Evolutionary conservation across 257 asterid genomes (phyloP), one percentile per base, ranked within the genome.

Genomic region (Scutellaria galericulata): DNA sequence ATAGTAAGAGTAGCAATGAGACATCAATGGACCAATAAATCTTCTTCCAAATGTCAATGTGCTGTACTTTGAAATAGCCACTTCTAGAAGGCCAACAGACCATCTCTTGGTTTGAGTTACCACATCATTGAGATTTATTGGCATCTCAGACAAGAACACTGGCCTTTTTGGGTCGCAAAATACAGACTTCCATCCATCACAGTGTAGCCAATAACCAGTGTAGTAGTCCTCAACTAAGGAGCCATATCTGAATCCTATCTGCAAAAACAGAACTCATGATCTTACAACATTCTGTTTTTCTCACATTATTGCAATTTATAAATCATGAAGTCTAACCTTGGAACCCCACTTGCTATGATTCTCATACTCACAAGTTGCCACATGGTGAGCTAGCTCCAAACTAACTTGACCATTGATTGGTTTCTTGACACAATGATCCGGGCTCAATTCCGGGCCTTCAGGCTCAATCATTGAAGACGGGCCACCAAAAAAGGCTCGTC

Each of bases 191-290:
- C 98, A 92, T 51, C 97, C 96, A 67, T 91, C 93, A 54, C 97
- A 87, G 7, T 83, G 93, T 50, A 91, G 81, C 58, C 71, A 58
- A 22, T 67, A 89, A 11, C 97, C 91, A 0, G 91, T 87, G 80
- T 86, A 86, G 31, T 44, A 88, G 81, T 91, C 97, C 81, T 91
- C 97, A 52, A 86, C 95, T 68, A 91, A 64, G 0, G 97, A 86
- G 6, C 97, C 96, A 66, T 91, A 91, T 51, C 88, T 76, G 64
- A 91, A 87, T 0, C 97, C 97, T n/a, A 86, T 76, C 96, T 89
- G 80, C 77, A 75, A 7, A 18, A 6, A 51, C 37, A 31, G 5
- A 31, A 4, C 37, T 2, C 3, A 4, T 31, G 37, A 31, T 31
- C 37, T 3, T 2, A 0, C 37, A 31, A 31, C 5, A 31, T 31